Percentiles rank a stretch among this genome's conserved stretches.
Conservation (phyloP, 1,139 yeast species). For the Hemisphaericaspora subhashii region DNA sequence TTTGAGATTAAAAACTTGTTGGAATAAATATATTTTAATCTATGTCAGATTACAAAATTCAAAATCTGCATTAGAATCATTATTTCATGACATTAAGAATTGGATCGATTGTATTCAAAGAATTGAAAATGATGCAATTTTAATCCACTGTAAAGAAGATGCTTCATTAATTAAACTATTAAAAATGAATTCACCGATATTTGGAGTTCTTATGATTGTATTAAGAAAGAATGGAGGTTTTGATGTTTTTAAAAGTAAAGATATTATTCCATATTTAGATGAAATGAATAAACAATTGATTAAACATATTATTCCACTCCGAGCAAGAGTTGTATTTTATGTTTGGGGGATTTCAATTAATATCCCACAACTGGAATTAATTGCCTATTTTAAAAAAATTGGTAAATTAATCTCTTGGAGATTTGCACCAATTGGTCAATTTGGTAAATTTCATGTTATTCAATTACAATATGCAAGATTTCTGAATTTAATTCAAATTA, state of each 20-base stretch:
- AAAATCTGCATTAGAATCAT: background rate
- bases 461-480: conserved; percentile 12
- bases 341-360: conserved; percentile 12
- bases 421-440: conserved; percentile 10
- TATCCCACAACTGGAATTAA: conserved; percentile 4
- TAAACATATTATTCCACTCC: conserved; percentile 3
- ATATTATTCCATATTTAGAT: background rate
- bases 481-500: conserved; percentile 4
- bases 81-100: background rate
- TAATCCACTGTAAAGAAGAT: conserved; percentile 7
- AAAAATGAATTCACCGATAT: conserved; percentile 5
- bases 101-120: conserved; percentile 8
- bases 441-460: conserved; percentile 11
- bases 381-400: conserved; percentile 7
- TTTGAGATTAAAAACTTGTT: background rate
- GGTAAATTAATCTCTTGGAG: conserved; percentile 11
- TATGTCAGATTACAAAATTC: conserved; percentile 4
- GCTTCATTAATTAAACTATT: conserved; percentile 4
- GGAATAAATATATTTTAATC: conserved; percentile 4
- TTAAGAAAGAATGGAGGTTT: background rate
- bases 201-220: conserved; percentile 5
- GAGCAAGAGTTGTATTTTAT: conserved; percentile 6
- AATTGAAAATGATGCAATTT: conserved; percentile 5
- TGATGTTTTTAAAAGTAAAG: background rate
- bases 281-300: conserved; percentile 11